Conservation (phyloP, 352 stramenopile genomes). For the Phytophthora colocasiae region DNA sequence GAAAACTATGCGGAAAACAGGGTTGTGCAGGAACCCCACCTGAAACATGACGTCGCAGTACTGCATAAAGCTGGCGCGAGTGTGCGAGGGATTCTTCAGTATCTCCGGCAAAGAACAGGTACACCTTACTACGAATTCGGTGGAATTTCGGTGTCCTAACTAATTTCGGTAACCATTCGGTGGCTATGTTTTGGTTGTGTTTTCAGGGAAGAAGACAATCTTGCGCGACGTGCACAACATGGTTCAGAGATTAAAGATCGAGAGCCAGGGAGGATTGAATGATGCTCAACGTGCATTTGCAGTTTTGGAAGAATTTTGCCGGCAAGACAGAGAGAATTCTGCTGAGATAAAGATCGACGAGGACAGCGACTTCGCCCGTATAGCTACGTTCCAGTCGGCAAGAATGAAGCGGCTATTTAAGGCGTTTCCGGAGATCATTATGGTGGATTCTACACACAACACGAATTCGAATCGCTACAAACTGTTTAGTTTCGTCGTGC, state of each 20-base stretch:
- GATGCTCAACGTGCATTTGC: slow-evolving; percentile 5
- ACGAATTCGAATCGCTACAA: slow-evolving; percentile 28
- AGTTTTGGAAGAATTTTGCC: slow-evolving; percentile 11
- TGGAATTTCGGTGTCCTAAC: neutral
- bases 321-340: neutral
- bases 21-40: neutral
- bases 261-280: neutral
- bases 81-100: slow-evolving; percentile 2
- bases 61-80: slow-evolving; percentile 10
- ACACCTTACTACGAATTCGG: neutral
- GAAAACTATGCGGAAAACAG: too few relatives aligned
- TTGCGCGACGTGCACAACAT: slow-evolving; percentile 21
- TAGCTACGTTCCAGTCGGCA: slow-evolving; percentile 13
- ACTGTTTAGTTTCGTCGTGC: slow-evolving; percentile 20
- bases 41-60: neutral
- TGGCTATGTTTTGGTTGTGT: neutral
- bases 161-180: neutral
- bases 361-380: neutral
- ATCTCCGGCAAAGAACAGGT: neutral
- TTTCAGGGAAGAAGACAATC: slow-evolving; percentile 6
- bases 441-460: slow-evolving; percentile 18
- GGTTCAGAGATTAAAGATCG: neutral
- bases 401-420: slow-evolving; percentile 14
- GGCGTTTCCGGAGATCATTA: slow-evolving; percentile 7
- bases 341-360: neutral